A percentile compares a stretch with the other conserved stretches of the same genome.
Evolutionary conservation across 2,329 filamentous ascomycete species (phyloP).

Genomic region (Plectosphaerella sp.): DNA sequence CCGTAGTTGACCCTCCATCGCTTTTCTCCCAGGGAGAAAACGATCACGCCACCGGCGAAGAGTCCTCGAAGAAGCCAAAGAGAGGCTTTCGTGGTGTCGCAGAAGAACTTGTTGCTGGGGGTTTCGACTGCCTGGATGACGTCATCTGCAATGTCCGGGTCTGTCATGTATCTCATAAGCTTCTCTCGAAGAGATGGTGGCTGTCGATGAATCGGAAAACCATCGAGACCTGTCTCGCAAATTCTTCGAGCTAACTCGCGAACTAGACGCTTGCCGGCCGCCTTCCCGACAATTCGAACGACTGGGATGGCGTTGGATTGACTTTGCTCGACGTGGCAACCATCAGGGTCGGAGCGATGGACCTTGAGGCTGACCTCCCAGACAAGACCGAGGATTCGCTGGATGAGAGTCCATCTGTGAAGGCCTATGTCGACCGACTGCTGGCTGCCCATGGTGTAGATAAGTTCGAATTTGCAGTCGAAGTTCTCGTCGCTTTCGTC

Average conservation of each 20-base stretch:
- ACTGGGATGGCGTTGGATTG: slow-evolving; percentile 36
- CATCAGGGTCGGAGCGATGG: slow-evolving; percentile 13
- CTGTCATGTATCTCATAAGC: slow-evolving; percentile 39
- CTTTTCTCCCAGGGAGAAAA: slow-evolving; percentile 50
- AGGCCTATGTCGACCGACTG: slow-evolving; percentile 45
- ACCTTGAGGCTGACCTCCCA: not conserved
- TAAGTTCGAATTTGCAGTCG: slow-evolving; percentile 54
- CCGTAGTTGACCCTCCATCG: slow-evolving; percentile 65
- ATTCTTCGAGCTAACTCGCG: slow-evolving; percentile 31
- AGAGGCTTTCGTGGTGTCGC: slow-evolving; percentile 19
- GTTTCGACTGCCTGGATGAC: slow-evolving; percentile 31
- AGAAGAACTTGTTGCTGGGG: slow-evolving; percentile 26
- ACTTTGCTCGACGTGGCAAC: slow-evolving; percentile 34
- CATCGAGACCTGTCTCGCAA: slow-evolving; percentile 32
- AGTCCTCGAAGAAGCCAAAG: slow-evolving; percentile 51
- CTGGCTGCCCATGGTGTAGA: slow-evolving; percentile 58
- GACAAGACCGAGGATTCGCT: slow-evolving; percentile 19
- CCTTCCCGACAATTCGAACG: slow-evolving; percentile 38
- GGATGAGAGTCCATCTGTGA: slow-evolving; percentile 51
- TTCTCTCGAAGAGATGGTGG: slow-evolving; percentile 19
- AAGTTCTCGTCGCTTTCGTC: slow-evolving; percentile 65
- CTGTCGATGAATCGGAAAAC: slow-evolving; percentile 37
- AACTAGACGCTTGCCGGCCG: slow-evolving; percentile 24
- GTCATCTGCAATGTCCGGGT: slow-evolving; percentile 17
- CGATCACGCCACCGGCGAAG: slow-evolving; percentile 48